These are phyloP conservation scores for Candida vaughaniae DNA, from an alignment of 805 yeast genomes.

Conservation along the genomic window DNA sequence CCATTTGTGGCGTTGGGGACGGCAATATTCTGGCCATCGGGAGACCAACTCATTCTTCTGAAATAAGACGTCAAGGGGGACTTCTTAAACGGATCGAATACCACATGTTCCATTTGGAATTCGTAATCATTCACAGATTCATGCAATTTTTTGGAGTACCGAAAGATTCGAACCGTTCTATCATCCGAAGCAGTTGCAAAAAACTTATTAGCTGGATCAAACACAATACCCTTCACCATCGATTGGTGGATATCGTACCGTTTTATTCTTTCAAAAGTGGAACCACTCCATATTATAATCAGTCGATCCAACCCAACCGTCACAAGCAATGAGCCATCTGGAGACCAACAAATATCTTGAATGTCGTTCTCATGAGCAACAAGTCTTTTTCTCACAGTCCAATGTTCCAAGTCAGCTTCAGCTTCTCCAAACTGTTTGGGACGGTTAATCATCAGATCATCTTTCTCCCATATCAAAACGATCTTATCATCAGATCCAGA, in stretches of 20 bases:
- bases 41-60: conserved; percentile 83
- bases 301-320: conserved; percentile 94
- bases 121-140: conserved; percentile 60
- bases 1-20: conserved; percentile 86
- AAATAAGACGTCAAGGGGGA: conserved; percentile 93
- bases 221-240: conserved; percentile 93
- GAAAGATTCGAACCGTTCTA: conserved; percentile 80
- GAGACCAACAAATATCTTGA: conserved; percentile 98
- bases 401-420: conserved; percentile 74
- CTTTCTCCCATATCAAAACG: conserved; percentile 88
- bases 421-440: conserved; percentile 66
- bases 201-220: conserved; percentile 97
- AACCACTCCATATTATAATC: conserved; percentile 90
- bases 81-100: conserved; percentile 79
- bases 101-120: conserved; percentile 81
- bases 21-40: conserved; percentile 85
- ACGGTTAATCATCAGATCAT: conserved; percentile 60
- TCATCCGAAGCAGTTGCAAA: conserved; percentile 98
- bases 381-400: conserved; percentile 89
- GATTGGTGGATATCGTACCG: conserved; percentile 91
- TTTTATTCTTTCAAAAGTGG: conserved; percentile 85
- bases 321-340: conserved; percentile 85
- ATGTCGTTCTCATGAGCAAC: conserved; percentile 98
- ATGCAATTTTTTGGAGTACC: conserved; percentile 67
- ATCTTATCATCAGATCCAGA: conserved; percentile 95